Percentiles rank a stretch among this genome's conserved stretches.
Evolutionary conservation across 148 eudicot genomes (phyloP).

Genomic region (Nepenthes mirabilis): DNA sequence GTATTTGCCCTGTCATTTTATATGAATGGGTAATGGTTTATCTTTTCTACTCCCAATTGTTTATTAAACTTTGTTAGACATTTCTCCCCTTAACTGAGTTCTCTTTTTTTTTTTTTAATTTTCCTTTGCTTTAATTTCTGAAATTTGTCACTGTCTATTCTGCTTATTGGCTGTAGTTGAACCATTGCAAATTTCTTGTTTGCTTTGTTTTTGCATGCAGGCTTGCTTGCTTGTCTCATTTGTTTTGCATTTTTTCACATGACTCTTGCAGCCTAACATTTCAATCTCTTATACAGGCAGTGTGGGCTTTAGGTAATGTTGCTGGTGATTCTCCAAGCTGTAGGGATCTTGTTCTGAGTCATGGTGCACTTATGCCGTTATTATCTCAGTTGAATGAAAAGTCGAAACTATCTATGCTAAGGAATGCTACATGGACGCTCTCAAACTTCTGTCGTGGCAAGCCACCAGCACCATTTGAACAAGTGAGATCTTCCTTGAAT

Average conservation of each 20-base stretch:
- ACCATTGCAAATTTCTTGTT: no score
- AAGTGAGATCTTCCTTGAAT: slow-evolving; percentile 23
- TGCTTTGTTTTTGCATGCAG: neutral
- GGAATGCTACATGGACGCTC: slow-evolving; percentile 94
- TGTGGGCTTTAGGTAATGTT: slow-evolving; percentile 93
- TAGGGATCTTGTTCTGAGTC: slow-evolving; percentile 81
- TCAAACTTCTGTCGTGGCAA: slow-evolving; percentile 92
- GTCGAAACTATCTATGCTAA: slow-evolving; percentile 81
- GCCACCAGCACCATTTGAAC: slow-evolving; percentile 88
- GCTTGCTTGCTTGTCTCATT: neutral
- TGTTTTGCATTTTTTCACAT: neutral
- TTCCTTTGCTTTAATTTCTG: no score
- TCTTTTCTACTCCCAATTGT: no score
- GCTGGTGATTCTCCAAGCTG: slow-evolving; percentile 93
- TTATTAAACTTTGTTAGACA: neutral
- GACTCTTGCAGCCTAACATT: neutral
- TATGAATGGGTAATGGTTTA: no score
- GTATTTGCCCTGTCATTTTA: no score
- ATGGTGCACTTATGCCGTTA: slow-evolving; percentile 77
- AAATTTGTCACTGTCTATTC: neutral
- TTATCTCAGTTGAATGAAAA: slow-evolving; percentile 75
- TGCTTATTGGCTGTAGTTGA: neutral
- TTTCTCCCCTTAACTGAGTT: neutral
- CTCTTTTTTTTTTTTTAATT: neutral
- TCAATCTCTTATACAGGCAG: slow-evolving; percentile 43